Conservation (phyloP, 768 basidiomycete species). For the Termitomyces sp. region DNA sequence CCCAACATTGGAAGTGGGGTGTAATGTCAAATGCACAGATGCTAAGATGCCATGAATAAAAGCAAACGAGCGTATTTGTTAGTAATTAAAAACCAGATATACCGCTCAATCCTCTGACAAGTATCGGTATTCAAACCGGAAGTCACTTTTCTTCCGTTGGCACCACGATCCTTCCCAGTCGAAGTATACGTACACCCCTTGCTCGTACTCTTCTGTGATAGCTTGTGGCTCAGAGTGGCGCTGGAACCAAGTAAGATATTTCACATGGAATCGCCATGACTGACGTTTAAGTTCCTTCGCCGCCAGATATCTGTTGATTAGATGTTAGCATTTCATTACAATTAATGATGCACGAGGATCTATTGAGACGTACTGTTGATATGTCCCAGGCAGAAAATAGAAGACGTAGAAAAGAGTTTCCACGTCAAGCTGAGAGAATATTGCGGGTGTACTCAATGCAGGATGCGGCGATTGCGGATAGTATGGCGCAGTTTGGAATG, state of each 20-base stretch:
- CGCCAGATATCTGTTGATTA: constrained; percentile 69
- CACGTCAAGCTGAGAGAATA: constrained; percentile 89
- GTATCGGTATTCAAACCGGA: constrained; percentile 95
- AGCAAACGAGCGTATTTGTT: background rate
- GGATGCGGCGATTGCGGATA: constrained; percentile 89
- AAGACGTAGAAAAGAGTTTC: constrained; percentile 99
- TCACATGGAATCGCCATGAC: constrained; percentile 99
- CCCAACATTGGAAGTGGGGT: constrained; percentile 2
- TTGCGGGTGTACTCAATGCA: constrained; percentile 71
- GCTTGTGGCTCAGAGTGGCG: constrained; percentile 96
- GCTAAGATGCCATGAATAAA: constrained; percentile 6
- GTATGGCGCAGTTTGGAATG: constrained; percentile 85
- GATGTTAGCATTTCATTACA: background rate
- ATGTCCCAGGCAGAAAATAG: constrained; percentile 95
- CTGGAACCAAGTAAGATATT: constrained; percentile 99
- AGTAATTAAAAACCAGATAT: background rate
- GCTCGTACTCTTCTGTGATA: constrained; percentile 99
- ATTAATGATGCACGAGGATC: background rate
- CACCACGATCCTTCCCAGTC: constrained; percentile 99
- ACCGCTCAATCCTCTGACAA: constrained; percentile 79
- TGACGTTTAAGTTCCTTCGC: constrained; percentile 96
- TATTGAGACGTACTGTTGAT: constrained; percentile 74
- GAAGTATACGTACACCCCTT: constrained; percentile 98
- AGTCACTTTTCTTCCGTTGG: constrained; percentile 96
- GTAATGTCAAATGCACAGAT: constrained; percentile 8